Evolutionary conservation across 2,329 filamentous ascomycete genomes (phyloP).

Genomic region (Phialocephala sp.): DNA sequence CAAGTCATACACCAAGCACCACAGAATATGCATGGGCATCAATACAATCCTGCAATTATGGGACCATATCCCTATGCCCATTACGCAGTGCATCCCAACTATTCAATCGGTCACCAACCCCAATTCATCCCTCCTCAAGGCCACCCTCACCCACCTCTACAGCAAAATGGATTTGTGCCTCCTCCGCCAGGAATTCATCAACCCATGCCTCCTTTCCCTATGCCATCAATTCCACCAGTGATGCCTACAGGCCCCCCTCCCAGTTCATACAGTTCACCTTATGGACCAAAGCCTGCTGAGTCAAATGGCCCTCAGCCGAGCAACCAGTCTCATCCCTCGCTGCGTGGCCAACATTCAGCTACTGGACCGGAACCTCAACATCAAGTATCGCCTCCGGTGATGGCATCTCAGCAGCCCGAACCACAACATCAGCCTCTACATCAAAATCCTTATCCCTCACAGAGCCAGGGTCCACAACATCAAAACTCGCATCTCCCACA

Average conservation of each 20-base stretch:
- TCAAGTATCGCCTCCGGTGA: not conserved
- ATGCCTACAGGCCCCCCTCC: slow-evolving; percentile 27
- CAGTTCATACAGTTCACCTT: slow-evolving; percentile 44
- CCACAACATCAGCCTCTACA: not conserved
- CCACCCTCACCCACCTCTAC: not conserved
- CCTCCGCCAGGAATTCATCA: not conserved
- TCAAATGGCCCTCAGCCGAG: slow-evolving; percentile 18
- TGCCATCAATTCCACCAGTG: slow-evolving; percentile 33
- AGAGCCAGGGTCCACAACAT: not conserved
- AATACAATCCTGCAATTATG: not conserved
- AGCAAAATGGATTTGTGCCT: slow-evolving; percentile 9
- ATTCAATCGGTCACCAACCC: slow-evolving; percentile 19
- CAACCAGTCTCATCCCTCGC: not conserved
- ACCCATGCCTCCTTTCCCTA: slow-evolving; percentile 22
- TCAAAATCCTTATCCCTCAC: slow-evolving; percentile 3
- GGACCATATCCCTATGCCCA: not conserved
- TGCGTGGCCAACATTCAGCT: not conserved
- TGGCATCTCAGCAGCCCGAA: not conserved
- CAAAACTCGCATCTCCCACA: not conserved
- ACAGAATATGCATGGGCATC: slow-evolving; percentile 28
- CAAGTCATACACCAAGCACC: slow-evolving; percentile 18
- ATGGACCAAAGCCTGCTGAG: slow-evolving; percentile 40
- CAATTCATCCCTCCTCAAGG: slow-evolving; percentile 21
- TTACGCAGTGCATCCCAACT: too few species aligned
- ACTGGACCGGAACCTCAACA: not conserved